Evolutionary conservation across 352 stramenopile genomes (phyloP).

Genomic region (Phytophthora quininea): DNA sequence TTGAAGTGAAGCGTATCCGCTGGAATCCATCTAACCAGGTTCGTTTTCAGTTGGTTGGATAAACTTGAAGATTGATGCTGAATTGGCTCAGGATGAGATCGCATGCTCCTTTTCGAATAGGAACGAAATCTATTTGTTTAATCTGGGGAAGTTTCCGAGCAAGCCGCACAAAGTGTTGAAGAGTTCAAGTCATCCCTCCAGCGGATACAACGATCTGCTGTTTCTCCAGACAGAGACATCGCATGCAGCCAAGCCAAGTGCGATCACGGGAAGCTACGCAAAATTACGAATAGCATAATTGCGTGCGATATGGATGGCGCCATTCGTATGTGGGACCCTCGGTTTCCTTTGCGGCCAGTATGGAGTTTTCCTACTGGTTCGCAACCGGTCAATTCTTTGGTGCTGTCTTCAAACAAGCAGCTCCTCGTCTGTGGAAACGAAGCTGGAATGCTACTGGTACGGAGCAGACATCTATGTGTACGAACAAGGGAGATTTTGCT

Average conservation of each 20-base stretch:
- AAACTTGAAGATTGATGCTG: background rate
- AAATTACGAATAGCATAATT: slow-evolving; percentile 39
- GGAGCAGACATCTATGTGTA: background rate
- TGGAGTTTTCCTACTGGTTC: slow-evolving; percentile 64
- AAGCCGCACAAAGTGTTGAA: slow-evolving; percentile 68
- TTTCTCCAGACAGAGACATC: slow-evolving; percentile 10
- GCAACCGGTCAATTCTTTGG: slow-evolving; percentile 54
- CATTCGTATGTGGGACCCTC: slow-evolving; percentile 72
- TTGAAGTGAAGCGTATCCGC: slow-evolving; percentile 73
- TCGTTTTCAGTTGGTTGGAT: too few species aligned
- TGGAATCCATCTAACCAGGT: slow-evolving; percentile 83
- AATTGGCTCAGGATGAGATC: slow-evolving; percentile 63
- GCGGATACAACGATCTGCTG: slow-evolving; percentile 80
- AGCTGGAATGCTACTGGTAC: slow-evolving; percentile 60
- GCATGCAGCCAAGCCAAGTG: too few species aligned
- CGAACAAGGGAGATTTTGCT: background rate
- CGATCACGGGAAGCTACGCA: slow-evolving; percentile 4
- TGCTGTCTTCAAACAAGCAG: slow-evolving; percentile 51
- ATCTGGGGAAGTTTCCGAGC: slow-evolving; percentile 74
- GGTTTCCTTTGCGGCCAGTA: slow-evolving; percentile 51
- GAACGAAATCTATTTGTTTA: slow-evolving; percentile 80
- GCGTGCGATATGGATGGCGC: slow-evolving; percentile 68
- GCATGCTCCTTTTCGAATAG: slow-evolving; percentile 72
- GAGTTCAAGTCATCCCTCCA: slow-evolving; percentile 67
- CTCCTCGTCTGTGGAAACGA: slow-evolving; percentile 69